These are phyloP conservation scores for Penicillium hesseltinei DNA, from an alignment of 2,329 filamentous ascomycete species.

Conservation along the genomic window DNA sequence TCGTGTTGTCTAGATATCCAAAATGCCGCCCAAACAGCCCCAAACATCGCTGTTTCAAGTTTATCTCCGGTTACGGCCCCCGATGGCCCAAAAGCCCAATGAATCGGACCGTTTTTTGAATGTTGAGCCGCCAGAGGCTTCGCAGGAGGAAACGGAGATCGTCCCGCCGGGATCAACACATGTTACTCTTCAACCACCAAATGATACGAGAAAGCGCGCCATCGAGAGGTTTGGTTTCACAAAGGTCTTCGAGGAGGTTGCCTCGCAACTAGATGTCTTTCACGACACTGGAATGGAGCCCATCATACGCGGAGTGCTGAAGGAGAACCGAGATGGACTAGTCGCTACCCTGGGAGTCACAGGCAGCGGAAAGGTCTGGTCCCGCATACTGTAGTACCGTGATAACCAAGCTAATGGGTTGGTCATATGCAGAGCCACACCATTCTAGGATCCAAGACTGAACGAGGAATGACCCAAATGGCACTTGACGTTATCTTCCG, in stretches of 20 bases:
- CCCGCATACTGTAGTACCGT: background rate
- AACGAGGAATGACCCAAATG: constrained; percentile 89
- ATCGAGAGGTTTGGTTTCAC: constrained; percentile 96
- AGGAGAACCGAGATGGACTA: constrained; percentile 81
- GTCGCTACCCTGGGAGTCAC: constrained; percentile 91
- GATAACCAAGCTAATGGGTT: constrained; percentile 8
- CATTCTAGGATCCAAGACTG: constrained; percentile 80
- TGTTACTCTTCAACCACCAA: constrained; percentile 75
- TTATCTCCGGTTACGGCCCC: constrained; percentile 79
- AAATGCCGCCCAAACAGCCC: constrained; percentile 44
- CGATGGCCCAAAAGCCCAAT: constrained; percentile 45
- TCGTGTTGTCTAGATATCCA: constrained; percentile 1
- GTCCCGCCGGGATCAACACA: constrained; percentile 55
- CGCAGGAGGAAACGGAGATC: constrained; percentile 32
- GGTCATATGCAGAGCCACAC: constrained; percentile 72
- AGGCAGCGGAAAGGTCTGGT: constrained; percentile 85
- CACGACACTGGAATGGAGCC: constrained; percentile 71
- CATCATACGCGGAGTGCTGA: constrained; percentile 77
- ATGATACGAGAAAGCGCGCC: constrained; percentile 77
- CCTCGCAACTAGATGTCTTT: constrained; percentile 83
- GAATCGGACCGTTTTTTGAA: constrained; percentile 68
- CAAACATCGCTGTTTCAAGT: constrained; percentile 78
- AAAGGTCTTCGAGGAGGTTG: constrained; percentile 82
- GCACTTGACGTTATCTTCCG: constrained; percentile 86
- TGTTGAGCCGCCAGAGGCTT: constrained; percentile 60